Evolutionary conservation across 371 early-diverging fungal genomes (phyloP), one percentile per base, ranked within the genome.

Genomic region (Capillidium rhysosporum): DNA sequence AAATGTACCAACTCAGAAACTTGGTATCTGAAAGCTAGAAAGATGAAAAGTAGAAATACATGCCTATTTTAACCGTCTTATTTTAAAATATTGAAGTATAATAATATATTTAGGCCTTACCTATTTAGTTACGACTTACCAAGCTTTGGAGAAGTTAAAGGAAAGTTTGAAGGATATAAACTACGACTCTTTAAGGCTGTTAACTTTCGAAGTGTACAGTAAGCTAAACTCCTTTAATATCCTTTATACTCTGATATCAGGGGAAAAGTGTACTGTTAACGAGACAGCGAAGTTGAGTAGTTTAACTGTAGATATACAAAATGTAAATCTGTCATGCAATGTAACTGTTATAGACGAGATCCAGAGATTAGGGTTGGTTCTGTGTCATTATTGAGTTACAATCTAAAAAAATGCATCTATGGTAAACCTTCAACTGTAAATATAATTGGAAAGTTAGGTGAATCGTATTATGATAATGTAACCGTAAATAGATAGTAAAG

Each of bases 291-390:
- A 49, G 60, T 46, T 82, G 52, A 65, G 69, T 7, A 73, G 86
- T 29, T 83, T 84, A 25, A 96, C 97, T 0, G 76, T 95, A 16
- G 96, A 96, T 64, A 93, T 96, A 96, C 80, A 76, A 1, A 72
- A 78, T 14, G 41, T 82, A 14, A 63, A 58, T 14, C 58, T 62
- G 23, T 58, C 59, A 2, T 60, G 81, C 52, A 82, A 93, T 1
- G 90, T 96, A 8, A 95, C 92, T 0, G 92, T 96, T 0, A 68
- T 96, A 14, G 96, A 96, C 61, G 96, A 96, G 61, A 95, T 95
- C 58, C 97, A 96, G 63, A 12, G 97, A 96, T 0, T 94, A 89
- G 91, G 96, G 93, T 10, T 96, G 95, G 94, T 88, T 92, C 12
- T 76, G 79, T 40, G 95, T 92, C 1, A 41, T 93, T 12, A 58